A percentile compares a stretch with the other conserved stretches of the same genome.
Evolutionary conservation across 2,329 filamentous ascomycete genomes (phyloP).

Genomic region (Macrophomina pseudophaseolina): DNA sequence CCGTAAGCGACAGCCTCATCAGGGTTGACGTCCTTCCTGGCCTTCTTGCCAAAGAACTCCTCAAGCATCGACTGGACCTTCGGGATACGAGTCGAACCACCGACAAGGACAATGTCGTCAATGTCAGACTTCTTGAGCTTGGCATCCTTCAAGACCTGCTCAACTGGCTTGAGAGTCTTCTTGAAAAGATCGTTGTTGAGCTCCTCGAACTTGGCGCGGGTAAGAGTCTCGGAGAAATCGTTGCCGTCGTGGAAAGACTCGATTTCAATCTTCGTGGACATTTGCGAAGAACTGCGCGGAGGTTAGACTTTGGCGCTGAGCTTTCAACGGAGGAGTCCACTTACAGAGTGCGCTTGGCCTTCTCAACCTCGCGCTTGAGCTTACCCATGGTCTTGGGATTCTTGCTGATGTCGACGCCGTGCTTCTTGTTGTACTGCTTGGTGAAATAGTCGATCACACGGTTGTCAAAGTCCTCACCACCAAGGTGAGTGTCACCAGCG

Average conservation of each 20-base stretch:
- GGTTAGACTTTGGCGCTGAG: not conserved
- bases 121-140: conserved; percentile 96
- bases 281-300: conserved; percentile 71
- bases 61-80: conserved; percentile 95
- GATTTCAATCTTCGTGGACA: conserved; percentile 84
- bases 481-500: conserved; percentile 94
- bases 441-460: conserved; percentile 94
- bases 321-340: not conserved
- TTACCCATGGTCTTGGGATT: conserved; percentile 98
- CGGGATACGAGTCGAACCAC: conserved; percentile 98
- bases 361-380: conserved; percentile 98
- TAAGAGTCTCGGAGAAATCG: conserved; percentile 97
- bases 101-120: conserved; percentile 95
- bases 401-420: conserved; percentile 89
- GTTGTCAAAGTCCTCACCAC: conserved; percentile 99
- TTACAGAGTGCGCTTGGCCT: conserved; percentile 92
- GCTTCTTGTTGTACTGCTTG: conserved; percentile 99
- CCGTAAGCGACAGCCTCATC: conserved; percentile 98
- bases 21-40: conserved; percentile 98
- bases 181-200: conserved; percentile 99
- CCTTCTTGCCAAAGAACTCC: conserved; percentile 98
- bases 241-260: conserved; percentile 96
- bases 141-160: conserved; percentile 97
- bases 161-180: conserved; percentile 97
- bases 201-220: conserved; percentile 99